phyloP scores from a whole-genome alignment of 106 monocot genomes.

The Cymbidium sinense region DNA sequence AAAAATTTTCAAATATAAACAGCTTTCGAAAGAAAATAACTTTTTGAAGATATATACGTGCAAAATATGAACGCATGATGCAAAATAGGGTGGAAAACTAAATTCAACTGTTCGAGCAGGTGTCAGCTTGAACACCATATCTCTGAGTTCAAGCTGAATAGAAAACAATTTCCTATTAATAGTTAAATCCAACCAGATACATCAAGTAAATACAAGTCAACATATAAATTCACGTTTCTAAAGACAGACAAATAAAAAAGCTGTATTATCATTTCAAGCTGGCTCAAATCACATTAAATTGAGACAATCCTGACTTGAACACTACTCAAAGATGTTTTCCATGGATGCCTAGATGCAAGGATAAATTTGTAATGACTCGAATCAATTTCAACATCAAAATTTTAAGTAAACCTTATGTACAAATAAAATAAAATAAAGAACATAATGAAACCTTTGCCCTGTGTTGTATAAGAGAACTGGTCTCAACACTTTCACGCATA shows the following conservation, averaged over 20 bases:
- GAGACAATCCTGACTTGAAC: background rate
- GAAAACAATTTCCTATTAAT: too few relatives aligned
- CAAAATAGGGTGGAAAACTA: background rate
- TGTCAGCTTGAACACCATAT: background rate
- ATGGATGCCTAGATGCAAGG: background rate
- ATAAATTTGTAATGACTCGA: background rate
- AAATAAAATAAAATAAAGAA: background rate
- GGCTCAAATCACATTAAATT: background rate
- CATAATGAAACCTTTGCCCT: slow-evolving; percentile 58
- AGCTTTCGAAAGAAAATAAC: background rate
- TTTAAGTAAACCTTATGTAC: background rate
- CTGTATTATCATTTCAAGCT: background rate
- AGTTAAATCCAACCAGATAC: background rate
- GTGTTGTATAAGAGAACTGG: slow-evolving; percentile 72
- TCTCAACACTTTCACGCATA: slow-evolving; percentile 94
- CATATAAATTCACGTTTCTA: background rate
- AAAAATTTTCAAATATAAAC: background rate
- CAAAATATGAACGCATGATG: background rate
- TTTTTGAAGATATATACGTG: background rate
- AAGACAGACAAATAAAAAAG: background rate
- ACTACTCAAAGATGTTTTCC: background rate
- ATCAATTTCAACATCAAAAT: background rate
- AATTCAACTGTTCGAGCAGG: background rate
- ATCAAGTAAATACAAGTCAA: background rate
- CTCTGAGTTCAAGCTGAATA: background rate